Evolutionary conservation across 2,329 filamentous ascomycete genomes (phyloP), one percentile per base, ranked within the genome.

Genomic region (Trichoderma oligosporum): DNA sequence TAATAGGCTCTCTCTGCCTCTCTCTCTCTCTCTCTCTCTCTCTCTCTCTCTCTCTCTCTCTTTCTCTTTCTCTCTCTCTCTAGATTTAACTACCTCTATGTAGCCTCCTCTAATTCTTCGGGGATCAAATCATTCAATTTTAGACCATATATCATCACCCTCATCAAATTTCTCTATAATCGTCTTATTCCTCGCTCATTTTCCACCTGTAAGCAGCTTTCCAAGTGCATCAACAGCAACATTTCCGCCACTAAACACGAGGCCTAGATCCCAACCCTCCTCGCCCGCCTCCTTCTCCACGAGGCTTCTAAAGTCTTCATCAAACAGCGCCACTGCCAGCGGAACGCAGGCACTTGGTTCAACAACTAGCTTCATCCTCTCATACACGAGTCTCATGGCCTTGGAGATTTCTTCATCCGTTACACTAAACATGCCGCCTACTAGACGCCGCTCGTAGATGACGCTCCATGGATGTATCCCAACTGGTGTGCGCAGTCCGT

Each of bases 311-410:
- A 97, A 97, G 4, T 91, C 89, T 72, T 95, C 89, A 69, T 96
- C 88, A 63, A 84, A 97, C 63, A 97, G 74, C 52, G 85, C 86
- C 7, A 89, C 88, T 0, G 93, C 94, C 59, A 97, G 71, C 1
- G 85, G 83, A n/a, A 97, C 92, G 2, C 86, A 91, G 0, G 88
- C 84, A 71, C 87, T 92, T 20, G 93, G 93, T 78, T 97, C 93
- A 11, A 97, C 85, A 20, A 97, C 84, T 45, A 96, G 75, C 82
- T 97, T 97, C 79, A 94, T 84, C 58, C 92, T 77, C 81, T 97
- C 93, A 61, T 92, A 75, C 31, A 96, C 87, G 61, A 97, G 72
- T 60, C 81, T 75, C 82, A 96, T 81, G 11, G 92, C 88, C 20
- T 77, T 79, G 66, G 82, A 80, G 70, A 97, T 97, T 77, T 96